Conservation (phyloP, 805 yeast genomes). For the Sungouiella blattae region DNA sequence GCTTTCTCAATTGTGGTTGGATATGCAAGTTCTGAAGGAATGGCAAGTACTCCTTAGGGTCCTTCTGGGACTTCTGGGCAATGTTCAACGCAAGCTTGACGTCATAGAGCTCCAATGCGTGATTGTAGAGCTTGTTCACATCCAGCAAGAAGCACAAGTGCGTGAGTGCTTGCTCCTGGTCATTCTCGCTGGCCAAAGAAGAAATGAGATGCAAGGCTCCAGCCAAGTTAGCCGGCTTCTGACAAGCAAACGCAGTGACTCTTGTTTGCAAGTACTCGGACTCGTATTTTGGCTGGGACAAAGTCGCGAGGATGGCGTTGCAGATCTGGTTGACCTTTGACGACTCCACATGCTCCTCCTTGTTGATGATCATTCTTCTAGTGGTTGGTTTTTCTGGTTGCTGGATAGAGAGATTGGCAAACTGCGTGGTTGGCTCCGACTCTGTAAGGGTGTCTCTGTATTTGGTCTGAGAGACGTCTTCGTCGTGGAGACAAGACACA, state of each 20-base stretch:
- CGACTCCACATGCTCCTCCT: conserved; percentile 31
- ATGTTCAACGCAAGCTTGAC: conserved; percentile 74
- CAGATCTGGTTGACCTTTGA: conserved; percentile 78
- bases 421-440: not conserved
- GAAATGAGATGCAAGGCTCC: conserved; percentile 70
- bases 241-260: conserved; percentile 89
- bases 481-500: conserved; percentile 79
- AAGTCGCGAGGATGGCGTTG: conserved; percentile 58
- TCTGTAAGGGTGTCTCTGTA: conserved; percentile 76
- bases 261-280: conserved; percentile 67
- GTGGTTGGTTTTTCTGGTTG: conserved; percentile 15
- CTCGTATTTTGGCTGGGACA: conserved; percentile 49
- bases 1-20: conserved; percentile 61
- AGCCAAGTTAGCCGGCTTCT: conserved; percentile 78
- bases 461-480: conserved; percentile 77
- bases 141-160: conserved; percentile 91
- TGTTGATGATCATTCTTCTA: conserved; percentile 38
- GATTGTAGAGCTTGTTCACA: conserved; percentile 74
- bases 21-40: conserved; percentile 77
- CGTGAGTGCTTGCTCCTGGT: conserved; percentile 58
- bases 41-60: conserved; percentile 95
- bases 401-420: conserved; percentile 7
- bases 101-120: conserved; percentile 79
- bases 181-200: conserved; percentile 42
- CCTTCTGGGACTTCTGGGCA: conserved; percentile 96